Conservation (phyloP, 2,329 filamentous ascomycete species). For the Colletotrichum camelliae region DNA sequence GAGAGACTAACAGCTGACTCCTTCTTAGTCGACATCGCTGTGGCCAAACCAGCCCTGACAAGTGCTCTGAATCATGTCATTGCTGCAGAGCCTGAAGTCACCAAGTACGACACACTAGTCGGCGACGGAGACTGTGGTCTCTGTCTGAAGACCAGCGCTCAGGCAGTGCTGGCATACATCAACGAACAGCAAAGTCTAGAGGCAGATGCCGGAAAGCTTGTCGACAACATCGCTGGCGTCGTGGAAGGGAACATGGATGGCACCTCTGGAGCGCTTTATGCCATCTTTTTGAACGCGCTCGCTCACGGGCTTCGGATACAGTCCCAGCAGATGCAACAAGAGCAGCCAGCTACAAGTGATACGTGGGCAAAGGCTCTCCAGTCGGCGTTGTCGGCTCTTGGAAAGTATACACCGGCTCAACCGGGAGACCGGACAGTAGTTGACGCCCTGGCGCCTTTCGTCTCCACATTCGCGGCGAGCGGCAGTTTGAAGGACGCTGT, state of each 20-base stretch:
- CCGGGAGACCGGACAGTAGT: constrained; percentile 75
- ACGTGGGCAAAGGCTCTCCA: not conserved
- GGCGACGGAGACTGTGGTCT: constrained; percentile 37
- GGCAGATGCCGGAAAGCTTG: not conserved
- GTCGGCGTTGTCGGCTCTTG: not conserved
- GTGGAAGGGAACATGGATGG: constrained; percentile 77
- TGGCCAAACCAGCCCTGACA: not conserved
- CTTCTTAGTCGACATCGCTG: not conserved
- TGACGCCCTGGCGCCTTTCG: constrained; percentile 74
- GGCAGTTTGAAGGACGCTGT: constrained; percentile 54
- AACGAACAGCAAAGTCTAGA: not conserved
- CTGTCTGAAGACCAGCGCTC: constrained; percentile 46
- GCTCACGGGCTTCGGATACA: constrained; percentile 45
- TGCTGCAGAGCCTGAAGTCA: constrained; percentile 46
- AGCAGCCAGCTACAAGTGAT: not conserved
- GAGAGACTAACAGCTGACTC: not conserved
- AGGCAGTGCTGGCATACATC: constrained; percentile 65
- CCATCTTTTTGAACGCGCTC: constrained; percentile 77
- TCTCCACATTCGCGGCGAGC: constrained; percentile 59
- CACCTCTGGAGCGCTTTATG: constrained; percentile 75
- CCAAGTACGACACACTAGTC: constrained; percentile 33
- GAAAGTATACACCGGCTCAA: constrained; percentile 67
- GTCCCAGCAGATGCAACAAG: not conserved
- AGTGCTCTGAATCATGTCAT: not conserved
- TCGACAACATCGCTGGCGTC: constrained; percentile 47